Evolutionary conservation across 1,284 basidiomycete species (phyloP).

Genomic region (Ustilago trichophora): DNA sequence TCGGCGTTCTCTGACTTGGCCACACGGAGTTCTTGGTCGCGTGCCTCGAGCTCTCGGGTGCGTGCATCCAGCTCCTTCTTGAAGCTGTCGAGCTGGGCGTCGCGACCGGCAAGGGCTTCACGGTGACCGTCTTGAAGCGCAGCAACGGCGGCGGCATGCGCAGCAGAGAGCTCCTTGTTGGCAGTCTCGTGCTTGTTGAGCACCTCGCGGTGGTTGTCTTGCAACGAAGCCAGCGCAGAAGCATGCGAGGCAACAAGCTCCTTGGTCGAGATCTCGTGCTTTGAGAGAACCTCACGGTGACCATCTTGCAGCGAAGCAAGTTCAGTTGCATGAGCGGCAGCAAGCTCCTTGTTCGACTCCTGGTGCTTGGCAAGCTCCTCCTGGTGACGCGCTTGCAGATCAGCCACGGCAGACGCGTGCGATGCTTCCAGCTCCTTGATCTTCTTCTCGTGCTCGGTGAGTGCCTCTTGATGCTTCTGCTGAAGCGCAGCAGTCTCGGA

Average conservation of each 20-base stretch:
- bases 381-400: neutral
- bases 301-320: conserved; percentile 10
- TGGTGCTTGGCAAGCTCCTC: conserved; percentile 5
- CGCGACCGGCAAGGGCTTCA: conserved; percentile 18
- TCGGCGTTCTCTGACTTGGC: conserved; percentile 34
- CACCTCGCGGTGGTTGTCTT: conserved; percentile 13
- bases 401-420: conserved; percentile 4
- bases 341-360: neutral
- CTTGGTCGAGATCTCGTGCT: conserved; percentile 8
- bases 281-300: conserved; percentile 6
- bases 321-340: conserved; percentile 8
- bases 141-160: conserved; percentile 19
- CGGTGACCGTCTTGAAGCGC: conserved; percentile 25
- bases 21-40: conserved; percentile 13
- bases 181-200: conserved; percentile 14
- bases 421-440: conserved; percentile 1
- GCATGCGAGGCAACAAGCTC: conserved; percentile 17
- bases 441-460: conserved; percentile 12
- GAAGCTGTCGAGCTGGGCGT: conserved; percentile 11
- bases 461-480: conserved; percentile 1
- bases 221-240: conserved; percentile 10
- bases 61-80: conserved; percentile 11
- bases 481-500: conserved; percentile 12
- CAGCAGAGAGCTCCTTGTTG: conserved; percentile 13
- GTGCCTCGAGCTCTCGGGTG: conserved; percentile 14